A percentile compares a stretch with the other conserved stretches of the same genome.
Conservation (phyloP, 768 basidiomycete species). For the Phanerodontia chrysosporium region DNA sequence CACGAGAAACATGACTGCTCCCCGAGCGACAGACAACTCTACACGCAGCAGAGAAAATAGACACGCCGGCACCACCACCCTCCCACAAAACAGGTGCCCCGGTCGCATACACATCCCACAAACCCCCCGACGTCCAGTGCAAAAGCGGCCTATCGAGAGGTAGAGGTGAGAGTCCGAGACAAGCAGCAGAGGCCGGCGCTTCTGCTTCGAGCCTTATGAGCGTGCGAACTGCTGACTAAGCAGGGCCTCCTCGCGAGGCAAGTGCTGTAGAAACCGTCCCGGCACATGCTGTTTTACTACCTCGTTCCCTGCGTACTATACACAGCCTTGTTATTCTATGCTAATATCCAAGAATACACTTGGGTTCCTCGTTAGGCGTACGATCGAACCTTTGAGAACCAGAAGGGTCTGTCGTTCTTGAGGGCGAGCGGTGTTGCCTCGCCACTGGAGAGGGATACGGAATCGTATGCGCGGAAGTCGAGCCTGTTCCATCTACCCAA, state of each 20-base stretch:
- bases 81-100: no score
- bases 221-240: constrained; percentile 2
- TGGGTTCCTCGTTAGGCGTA: constrained; percentile 35
- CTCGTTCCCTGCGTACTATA: no score
- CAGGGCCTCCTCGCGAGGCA: not conserved
- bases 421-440: constrained; percentile 65
- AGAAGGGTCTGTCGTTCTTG: constrained; percentile 87
- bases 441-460: constrained; percentile 71
- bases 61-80: not conserved
- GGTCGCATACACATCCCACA: no score
- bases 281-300: no score
- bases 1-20: not conserved
- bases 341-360: no score
- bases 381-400: constrained; percentile 88
- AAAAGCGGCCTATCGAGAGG: not conserved
- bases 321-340: no score
- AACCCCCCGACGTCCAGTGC: not conserved
- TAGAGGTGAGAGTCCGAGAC: not conserved
- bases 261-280: not conserved
- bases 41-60: constrained; percentile 1
- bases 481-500: constrained; percentile 85
- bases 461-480: constrained; percentile 68
- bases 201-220: not conserved
- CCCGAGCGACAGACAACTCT: not conserved
- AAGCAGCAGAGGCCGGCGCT: not conserved